Evolutionary conservation across 306 rosid species (phyloP).

Genomic region (Leucaena leucocephala): DNA sequence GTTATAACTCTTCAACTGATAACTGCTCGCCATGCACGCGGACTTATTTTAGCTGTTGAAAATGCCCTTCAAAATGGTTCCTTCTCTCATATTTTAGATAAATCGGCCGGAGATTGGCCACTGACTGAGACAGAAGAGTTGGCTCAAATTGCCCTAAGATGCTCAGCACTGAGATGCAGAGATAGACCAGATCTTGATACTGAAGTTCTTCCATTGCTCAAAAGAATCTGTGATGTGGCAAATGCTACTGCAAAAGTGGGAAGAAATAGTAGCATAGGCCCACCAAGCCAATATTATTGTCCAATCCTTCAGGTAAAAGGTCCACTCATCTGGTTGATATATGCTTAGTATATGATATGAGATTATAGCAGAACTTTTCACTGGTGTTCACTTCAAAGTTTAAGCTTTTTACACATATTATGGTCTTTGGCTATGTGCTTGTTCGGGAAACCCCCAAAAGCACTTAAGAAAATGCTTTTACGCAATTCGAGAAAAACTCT

Average conservation of each 20-base stretch:
- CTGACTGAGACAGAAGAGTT: constrained; percentile 68
- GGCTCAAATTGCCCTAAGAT: constrained; percentile 66
- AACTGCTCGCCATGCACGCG: constrained; percentile 71
- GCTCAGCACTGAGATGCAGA: constrained; percentile 84
- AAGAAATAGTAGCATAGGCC: constrained; percentile 34
- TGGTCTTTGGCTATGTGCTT: not conserved
- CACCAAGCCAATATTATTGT: constrained; percentile 85
- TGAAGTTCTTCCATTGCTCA: constrained; percentile 83
- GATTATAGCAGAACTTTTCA: not conserved
- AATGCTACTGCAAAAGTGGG: constrained; percentile 53
- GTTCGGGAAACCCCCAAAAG: too few relatives aligned
- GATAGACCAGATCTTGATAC: constrained; percentile 95
- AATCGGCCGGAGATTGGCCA: constrained; percentile 86
- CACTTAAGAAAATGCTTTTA: too few relatives aligned
- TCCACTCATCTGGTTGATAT: constrained; percentile 16
- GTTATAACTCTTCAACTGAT: constrained; percentile 74
- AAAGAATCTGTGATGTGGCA: constrained; percentile 59
- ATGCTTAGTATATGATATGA: constrained; percentile 17
- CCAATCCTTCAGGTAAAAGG: constrained; percentile 89
- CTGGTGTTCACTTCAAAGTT: not conserved
- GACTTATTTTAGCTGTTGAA: constrained; percentile 59
- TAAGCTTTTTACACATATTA: not conserved
- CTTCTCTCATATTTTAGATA: constrained; percentile 60
- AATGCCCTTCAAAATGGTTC: constrained; percentile 67
- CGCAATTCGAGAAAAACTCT: too few relatives aligned